Base-by-base conservation (phyloP, 108 stramenopile genomes). In the Stephanodiscus minutulus region DNA sequence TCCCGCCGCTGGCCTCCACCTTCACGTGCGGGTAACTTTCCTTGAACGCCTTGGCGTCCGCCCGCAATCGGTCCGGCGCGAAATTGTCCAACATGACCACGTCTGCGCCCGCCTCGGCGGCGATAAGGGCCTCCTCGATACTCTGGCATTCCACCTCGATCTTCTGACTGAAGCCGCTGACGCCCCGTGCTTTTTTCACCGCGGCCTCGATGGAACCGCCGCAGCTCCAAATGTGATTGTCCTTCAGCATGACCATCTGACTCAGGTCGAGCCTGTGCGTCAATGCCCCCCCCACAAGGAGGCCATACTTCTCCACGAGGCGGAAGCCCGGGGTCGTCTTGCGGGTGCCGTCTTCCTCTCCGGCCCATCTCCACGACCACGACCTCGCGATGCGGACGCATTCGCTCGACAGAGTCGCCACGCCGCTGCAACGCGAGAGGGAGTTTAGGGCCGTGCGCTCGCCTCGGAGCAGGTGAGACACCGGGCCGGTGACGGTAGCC, bases 231-330 rank as follows among this genome's bases (percentile, higher is more conserved):
- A 99, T 85, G 74, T 97, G 97, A 78, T 97, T 97, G 66, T 97
- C 97, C 68, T 99, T 99, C 37, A 99, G 78, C 99, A 99, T 99
- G 29, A 98, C 97, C 99, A 99, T 99, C 75, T 99, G 99, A 67
- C 92, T 91, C 47, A 99, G 64, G 86, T 98, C 97, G 46, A 96
- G 66, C 25, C 98, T 84, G 73, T 98, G 97, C 13, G 97, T 98
- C 13, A 95, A 95, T 11, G 89, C 96, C 17, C 98, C 99, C 20
- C 98, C 98, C 9, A 99, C 97, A 24, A 99, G 56, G 18, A 99
- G 62, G 20, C 96, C 99, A 71, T 99, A 99, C 78, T 99, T 99
- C 82, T 99, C 99, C 20, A 99, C 98, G 0, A 97, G 69, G 0
- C 97, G 84, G 59, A 99, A 99, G 55, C 99, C 99, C 5, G 99